Evolutionary conservation across 2,329 filamentous ascomycete genomes (phyloP).

Genomic region (Drechslera avenae): DNA sequence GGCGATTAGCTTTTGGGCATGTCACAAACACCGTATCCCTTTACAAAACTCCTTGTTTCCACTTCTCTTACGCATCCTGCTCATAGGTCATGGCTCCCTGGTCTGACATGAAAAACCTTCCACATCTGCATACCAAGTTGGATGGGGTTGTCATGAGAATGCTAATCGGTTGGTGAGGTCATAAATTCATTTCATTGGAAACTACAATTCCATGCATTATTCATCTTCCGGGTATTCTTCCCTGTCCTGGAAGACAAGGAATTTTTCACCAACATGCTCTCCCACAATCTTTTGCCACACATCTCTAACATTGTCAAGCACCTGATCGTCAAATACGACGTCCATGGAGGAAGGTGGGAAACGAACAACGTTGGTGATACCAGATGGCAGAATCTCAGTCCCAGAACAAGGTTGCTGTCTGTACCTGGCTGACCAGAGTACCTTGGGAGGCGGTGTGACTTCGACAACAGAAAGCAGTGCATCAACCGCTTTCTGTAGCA

Average conservation of each 20-base stretch:
- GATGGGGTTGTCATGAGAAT: neutral
- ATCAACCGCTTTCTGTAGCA: slow-evolving; percentile 51
- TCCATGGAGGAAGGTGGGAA: slow-evolving; percentile 67
- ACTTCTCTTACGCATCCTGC: neutral
- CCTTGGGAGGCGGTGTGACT: slow-evolving; percentile 41
- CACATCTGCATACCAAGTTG: too few species aligned
- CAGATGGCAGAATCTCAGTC: slow-evolving; percentile 26
- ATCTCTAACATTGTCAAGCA: slow-evolving; percentile 68
- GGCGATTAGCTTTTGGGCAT: neutral
- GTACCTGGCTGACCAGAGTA: slow-evolving; percentile 62
- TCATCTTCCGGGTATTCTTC: slow-evolving; percentile 67
- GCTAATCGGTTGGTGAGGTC: neutral
- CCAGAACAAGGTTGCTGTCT: slow-evolving; percentile 49
- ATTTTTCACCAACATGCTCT: slow-evolving; percentile 60
- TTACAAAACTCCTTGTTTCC: neutral
- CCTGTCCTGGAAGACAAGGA: slow-evolving; percentile 80
- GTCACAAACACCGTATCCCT: too few species aligned
- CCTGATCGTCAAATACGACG: slow-evolving; percentile 74
- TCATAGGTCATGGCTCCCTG: neutral
- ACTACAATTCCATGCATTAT: slow-evolving; percentile 5
- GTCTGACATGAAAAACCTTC: neutral
- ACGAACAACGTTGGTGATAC: slow-evolving; percentile 53
- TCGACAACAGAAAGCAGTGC: slow-evolving; percentile 50
- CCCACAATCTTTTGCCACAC: slow-evolving; percentile 72
- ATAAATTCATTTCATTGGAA: neutral